Evolutionary conservation across 2,329 filamentous ascomycete species (phyloP).

Genomic region (Colletotrichum noveboracense): DNA sequence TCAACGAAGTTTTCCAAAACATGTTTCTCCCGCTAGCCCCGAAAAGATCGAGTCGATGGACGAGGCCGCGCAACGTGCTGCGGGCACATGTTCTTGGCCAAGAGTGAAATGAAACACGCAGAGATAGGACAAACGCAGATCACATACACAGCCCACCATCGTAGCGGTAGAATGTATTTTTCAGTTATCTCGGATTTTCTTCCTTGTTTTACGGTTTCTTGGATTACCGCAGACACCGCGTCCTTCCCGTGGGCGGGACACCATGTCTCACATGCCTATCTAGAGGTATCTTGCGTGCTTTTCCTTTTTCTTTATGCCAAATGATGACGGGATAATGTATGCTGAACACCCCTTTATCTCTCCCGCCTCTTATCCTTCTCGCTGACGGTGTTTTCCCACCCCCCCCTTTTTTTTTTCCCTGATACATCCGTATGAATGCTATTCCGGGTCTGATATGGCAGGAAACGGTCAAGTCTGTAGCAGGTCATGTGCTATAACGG

Average conservation of each 20-base stretch:
- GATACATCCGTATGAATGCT: neutral
- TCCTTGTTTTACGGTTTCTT: conserved; percentile 9
- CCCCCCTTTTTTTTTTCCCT: neutral
- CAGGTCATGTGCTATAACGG: neutral
- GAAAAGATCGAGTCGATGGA: neutral
- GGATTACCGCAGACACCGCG: neutral
- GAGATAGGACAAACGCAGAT: neutral
- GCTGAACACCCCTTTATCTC: neutral
- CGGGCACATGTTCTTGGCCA: neutral
- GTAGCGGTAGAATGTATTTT: neutral
- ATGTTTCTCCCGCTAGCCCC: neutral
- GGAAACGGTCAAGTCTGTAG: neutral
- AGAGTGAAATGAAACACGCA: neutral
- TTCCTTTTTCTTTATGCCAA: neutral
- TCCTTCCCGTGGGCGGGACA: neutral
- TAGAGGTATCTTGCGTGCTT: conserved; percentile 15
- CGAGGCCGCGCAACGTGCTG: conserved; percentile 2
- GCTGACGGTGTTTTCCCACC: neutral
- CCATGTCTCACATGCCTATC: conserved; percentile 12
- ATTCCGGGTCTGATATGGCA: neutral
- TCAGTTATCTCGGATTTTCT: neutral
- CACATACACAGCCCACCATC: neutral
- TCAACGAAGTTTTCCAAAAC: neutral
- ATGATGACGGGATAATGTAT: neutral
- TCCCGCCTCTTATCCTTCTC: neutral